Conservation (phyloP, 169 alveolate species). For the Amoebophrya sp. region DNA sequence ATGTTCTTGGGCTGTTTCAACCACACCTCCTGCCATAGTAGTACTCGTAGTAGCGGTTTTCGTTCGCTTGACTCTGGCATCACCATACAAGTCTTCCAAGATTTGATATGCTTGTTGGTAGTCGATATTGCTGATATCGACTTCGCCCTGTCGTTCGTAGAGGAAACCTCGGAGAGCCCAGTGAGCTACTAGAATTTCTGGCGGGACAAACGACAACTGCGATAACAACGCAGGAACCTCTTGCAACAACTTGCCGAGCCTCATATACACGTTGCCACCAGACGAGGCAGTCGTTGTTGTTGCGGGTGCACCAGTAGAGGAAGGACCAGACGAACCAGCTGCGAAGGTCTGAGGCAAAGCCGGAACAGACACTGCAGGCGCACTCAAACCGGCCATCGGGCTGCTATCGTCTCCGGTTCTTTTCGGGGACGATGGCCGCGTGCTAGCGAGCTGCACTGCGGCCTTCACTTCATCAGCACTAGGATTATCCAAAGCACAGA, state of each 20-base stretch:
- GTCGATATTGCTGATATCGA: background rate
- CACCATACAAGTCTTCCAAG: background rate
- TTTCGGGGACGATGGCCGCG: background rate
- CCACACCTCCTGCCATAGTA: too few relatives aligned
- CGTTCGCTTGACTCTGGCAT: background rate
- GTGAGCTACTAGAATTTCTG: background rate
- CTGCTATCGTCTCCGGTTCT: background rate
- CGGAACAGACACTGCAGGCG: too few relatives aligned
- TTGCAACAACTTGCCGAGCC: background rate
- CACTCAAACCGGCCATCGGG: too few relatives aligned
- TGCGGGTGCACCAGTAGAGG: background rate
- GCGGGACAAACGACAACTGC: background rate
- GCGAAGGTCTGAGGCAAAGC: too few relatives aligned
- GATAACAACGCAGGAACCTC: background rate
- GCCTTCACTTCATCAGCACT: too few relatives aligned
- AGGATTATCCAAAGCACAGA: too few relatives aligned
- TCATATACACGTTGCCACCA: background rate
- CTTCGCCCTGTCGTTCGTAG: background rate
- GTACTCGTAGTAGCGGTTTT: background rate
- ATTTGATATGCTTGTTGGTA: background rate
- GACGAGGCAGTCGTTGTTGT: background rate
- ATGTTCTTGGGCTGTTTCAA: too few relatives aligned
- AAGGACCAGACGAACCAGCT: background rate
- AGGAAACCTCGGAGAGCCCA: constrained; percentile 12
- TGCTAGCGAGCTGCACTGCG: background rate